phyloP scores from a whole-genome alignment of 192 early-diverging fungal genomes.

The Podila epigama region DNA sequence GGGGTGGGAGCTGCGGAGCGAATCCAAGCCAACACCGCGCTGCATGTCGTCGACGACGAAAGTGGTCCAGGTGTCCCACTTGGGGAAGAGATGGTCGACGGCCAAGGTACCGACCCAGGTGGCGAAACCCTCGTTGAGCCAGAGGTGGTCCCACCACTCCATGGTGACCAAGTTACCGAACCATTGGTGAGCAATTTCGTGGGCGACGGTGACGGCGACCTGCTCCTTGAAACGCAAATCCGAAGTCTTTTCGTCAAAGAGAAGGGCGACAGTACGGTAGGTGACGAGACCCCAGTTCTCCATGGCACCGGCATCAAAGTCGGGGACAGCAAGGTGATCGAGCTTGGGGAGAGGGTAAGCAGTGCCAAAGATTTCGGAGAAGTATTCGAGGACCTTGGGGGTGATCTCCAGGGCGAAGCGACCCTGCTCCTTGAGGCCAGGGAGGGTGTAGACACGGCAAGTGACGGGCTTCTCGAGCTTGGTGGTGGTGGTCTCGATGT shows the following conservation, averaged over 20 bases:
- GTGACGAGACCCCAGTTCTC: conserved; percentile 99
- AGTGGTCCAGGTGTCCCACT: conserved; percentile 91
- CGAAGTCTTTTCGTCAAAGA: conserved; percentile 84
- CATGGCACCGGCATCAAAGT: conserved; percentile 90
- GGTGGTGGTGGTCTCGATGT: conserved; percentile 81
- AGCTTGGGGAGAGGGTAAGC: conserved; percentile 92
- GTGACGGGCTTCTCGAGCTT: conserved; percentile 78
- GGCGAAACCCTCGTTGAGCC: conserved; percentile 99
- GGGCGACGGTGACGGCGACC: conserved; percentile 87
- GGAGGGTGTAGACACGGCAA: conserved; percentile 88
- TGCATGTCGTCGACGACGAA: conserved; percentile 85
- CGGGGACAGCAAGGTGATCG: conserved; percentile 89
- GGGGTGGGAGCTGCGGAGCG: conserved; percentile 89
- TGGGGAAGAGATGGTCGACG: conserved; percentile 88
- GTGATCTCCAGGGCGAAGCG: conserved; percentile 85
- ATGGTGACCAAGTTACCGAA: conserved; percentile 98
- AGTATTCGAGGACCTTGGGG: conserved; percentile 80
- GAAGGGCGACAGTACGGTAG: conserved; percentile 83
- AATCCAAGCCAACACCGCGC: conserved; percentile 79
- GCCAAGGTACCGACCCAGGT: conserved; percentile 94
- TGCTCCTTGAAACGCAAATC: conserved; percentile 79
- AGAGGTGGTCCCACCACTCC: conserved; percentile 93
- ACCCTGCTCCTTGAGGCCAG: conserved; percentile 82
- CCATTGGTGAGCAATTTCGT: conserved; percentile 89
- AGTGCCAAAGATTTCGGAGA: conserved; percentile 86